A percentile compares a stretch with the other conserved stretches of the same genome.
Evolutionary conservation across 176 grass and related monocot genomes (phyloP).

Genomic region (Tuctoria greenei): DNA sequence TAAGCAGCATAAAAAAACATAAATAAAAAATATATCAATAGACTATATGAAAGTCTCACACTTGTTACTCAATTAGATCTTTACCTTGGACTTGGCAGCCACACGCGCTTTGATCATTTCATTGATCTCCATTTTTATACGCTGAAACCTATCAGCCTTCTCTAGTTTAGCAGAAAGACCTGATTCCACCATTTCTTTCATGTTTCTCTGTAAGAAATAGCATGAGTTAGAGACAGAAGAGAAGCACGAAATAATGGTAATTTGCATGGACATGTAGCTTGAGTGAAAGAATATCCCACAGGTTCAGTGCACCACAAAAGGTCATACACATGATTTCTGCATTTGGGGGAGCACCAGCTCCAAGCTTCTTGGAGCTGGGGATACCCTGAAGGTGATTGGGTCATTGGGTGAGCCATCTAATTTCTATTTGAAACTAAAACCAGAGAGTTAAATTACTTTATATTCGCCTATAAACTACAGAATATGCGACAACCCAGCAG

Average conservation of each 20-base stretch:
- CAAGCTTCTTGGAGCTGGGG: background rate
- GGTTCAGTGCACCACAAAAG: slow-evolving; percentile 22
- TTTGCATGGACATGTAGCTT: background rate
- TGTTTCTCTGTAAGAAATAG: slow-evolving; percentile 71
- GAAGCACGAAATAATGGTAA: background rate
- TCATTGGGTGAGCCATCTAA: background rate
- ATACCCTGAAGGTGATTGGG: background rate
- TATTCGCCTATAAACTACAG: background rate
- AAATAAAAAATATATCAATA: slow-evolving; percentile 9
- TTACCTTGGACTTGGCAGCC: slow-evolving; percentile 74
- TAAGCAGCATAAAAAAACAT: background rate
- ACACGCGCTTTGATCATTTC: slow-evolving; percentile 81
- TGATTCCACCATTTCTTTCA: slow-evolving; percentile 96
- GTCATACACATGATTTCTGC: slow-evolving; percentile 1
- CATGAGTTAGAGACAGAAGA: slow-evolving; percentile 20
- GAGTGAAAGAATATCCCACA: slow-evolving; percentile 17
- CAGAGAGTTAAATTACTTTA: background rate
- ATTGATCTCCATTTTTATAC: slow-evolving; percentile 82
- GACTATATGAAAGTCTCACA: background rate
- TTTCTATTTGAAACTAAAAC: background rate
- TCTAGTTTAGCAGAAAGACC: slow-evolving; percentile 90
- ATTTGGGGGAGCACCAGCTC: background rate
- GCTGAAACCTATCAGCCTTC: slow-evolving; percentile 81
- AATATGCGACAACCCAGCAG: background rate
- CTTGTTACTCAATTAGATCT: slow-evolving; percentile 28